Conservation (phyloP, 768 basidiomycete species). For the Naematelia encephala region DNA sequence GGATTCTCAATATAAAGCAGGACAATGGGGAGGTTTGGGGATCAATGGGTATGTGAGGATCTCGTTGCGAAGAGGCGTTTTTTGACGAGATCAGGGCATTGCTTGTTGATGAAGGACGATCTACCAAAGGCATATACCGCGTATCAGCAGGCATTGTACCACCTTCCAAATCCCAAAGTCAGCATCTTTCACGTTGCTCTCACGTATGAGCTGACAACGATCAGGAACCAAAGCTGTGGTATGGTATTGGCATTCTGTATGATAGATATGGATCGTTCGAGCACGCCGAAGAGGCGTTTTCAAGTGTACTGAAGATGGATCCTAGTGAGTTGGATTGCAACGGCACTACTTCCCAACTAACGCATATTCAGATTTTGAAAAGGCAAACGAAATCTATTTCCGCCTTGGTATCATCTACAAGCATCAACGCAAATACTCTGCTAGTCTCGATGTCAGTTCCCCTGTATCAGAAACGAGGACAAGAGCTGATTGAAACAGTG, state of each 20-base stretch:
- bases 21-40: conserved; percentile 99
- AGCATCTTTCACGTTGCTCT: conserved; percentile 12
- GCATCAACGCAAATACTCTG: conserved; percentile 90
- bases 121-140: conserved; percentile 97
- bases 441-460: conserved; percentile 62
- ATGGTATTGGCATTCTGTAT: conserved; percentile 97
- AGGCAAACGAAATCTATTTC: conserved; percentile 97
- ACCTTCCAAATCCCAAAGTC: conserved; percentile 92
- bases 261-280: conserved; percentile 98
- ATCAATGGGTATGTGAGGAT: conserved; percentile 63
- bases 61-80: background rate
- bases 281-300: conserved; percentile 98
- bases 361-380: conserved; percentile 75
- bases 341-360: conserved; percentile 4
- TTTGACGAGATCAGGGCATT: conserved; percentile 63
- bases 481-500: conserved; percentile 54
- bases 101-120: conserved; percentile 98
- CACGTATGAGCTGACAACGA: conserved; percentile 9
- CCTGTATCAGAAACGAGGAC: background rate
- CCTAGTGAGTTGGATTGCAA: conserved; percentile 62
- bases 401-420: conserved; percentile 99
- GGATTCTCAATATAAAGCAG: conserved; percentile 81
- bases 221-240: conserved; percentile 99
- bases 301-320: conserved; percentile 93
- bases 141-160: conserved; percentile 95